Conservation (phyloP, 2,329 filamentous ascomycete genomes). For the Aspergillus hortae region DNA sequence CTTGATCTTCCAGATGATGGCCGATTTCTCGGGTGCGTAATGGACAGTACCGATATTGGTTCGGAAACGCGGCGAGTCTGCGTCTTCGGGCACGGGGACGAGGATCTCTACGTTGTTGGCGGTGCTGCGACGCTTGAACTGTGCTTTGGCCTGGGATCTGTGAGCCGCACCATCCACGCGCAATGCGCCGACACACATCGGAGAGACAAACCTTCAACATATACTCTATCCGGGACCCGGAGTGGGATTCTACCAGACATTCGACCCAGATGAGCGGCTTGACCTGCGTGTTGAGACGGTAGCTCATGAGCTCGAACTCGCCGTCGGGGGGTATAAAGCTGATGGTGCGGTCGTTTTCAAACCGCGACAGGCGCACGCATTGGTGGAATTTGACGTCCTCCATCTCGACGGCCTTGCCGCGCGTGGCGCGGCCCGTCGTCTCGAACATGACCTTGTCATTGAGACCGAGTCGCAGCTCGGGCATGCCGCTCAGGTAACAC, state of each 20-base stretch:
- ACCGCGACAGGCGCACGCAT: slow-evolving; percentile 89
- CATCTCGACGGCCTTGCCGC: slow-evolving; percentile 98
- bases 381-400: slow-evolving; percentile 99
- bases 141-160: slow-evolving; percentile 67
- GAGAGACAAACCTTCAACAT: slow-evolving; percentile 74
- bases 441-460: slow-evolving; percentile 99
- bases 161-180: background rate
- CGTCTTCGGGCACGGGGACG: slow-evolving; percentile 94
- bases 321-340: slow-evolving; percentile 98
- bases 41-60: slow-evolving; percentile 97
- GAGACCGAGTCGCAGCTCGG: slow-evolving; percentile 84
- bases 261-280: slow-evolving; percentile 99
- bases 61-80: slow-evolving; percentile 90
- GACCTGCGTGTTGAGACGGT: slow-evolving; percentile 96
- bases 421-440: slow-evolving; percentile 86
- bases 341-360: slow-evolving; percentile 98
- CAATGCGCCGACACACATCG: background rate
- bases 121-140: slow-evolving; percentile 96
- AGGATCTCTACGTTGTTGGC: slow-evolving; percentile 99
- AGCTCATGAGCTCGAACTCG: slow-evolving; percentile 99
- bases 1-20: slow-evolving; percentile 99
- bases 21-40: slow-evolving; percentile 94
- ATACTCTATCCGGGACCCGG: slow-evolving; percentile 92
- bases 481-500: slow-evolving; percentile 98
- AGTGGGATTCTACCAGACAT: slow-evolving; percentile 94